Evolutionary conservation across 31 red algal genomes (phyloP), one percentile per base, ranked within the genome.

Genomic region (Asparagopsis taxiformis): DNA sequence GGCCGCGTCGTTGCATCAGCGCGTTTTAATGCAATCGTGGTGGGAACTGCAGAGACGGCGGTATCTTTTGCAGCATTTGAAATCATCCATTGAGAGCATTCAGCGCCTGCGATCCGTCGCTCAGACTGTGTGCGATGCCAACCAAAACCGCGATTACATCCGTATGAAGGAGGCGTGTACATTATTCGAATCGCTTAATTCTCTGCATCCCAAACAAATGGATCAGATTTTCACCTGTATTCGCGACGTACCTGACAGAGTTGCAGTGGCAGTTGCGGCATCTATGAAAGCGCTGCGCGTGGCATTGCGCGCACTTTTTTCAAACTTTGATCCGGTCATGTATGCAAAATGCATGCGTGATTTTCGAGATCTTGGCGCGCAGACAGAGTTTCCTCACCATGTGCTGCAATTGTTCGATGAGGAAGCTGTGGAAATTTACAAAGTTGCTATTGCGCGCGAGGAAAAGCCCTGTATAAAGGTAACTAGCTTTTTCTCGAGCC

Each of bases 341-440:
- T 72, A 72, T 41, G 68, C 33, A 13, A 72, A 56, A 19, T 72
- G 68, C 33, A 72, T 72, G 50, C 50, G 48, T 7, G 68, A 30
- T 16, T 72, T 72, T 32, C 20, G 25, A 13, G 26, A 55, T 31
- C 55, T 72, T 11, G 25, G 68, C 8, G 68, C 68, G 0, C 4
- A 2, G 19, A 19, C 23, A 9, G 46, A 71, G 19, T 71, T 71
- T 25, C 44, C 50, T 2, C 3, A 52, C 28, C 50, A 71, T 55
- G 43, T 71, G 21, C 49, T 71, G n/a, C 67, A 71, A 17, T 21
- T 71, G 26, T 71, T 55, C 55, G 44, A 34, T 4, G 51, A 71
- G 15, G 67, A 71, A 34, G 67, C 26, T 33, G 50, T 31, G 20
- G 13, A 10, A 17, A 23, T 54, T 29, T 71, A 55, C 31, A 43